Evolutionary conservation across 177 flowering plant species (phyloP), one percentile per base, ranked within the genome.

Genomic region (Vitis hybrid): DNA sequence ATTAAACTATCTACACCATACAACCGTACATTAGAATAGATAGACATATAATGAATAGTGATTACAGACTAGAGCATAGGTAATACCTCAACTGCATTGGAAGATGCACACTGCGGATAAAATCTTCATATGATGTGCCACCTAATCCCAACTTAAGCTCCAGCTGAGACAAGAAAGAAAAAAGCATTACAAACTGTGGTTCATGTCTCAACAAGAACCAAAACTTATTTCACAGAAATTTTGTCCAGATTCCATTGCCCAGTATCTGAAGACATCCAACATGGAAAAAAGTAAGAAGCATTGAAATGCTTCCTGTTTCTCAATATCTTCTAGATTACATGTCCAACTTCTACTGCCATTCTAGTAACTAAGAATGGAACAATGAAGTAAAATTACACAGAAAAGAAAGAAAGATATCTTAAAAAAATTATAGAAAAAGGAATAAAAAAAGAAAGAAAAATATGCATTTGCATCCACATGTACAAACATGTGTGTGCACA

Each of bases 81-180:
- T 5, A 61, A 39, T 86, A 94, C 98, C 99, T 94, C 82, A 94
- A 78, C 73, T 92, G 99, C 92, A 91, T 75, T 1, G 99, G 99
- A 59, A 94, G 82, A 77, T 94, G 94, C 89, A 94, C 65, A 67
- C 80, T 94, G 1, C 78, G 86, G 51, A 94, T 94, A 65, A 92
- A 92, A 84, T 94, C 97, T 68, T 73, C 91, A 82, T 94, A 94
- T 51, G 99, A 92, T 55, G 98, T 94, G 68, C 99, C 99, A 57
- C 99, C 99, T 39, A 94, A 2, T 72, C 99, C 99, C 76, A 94
- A 76, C 81, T 82, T 94, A 51, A 94, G 96, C 88, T 94, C 99
- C 84, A 91, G 58, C 98, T 94, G 85, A 45, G 5, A 72, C 49
- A 60, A 55, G 53, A 58, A 57, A 52, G 29, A 16, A 31, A 52